Conservation (phyloP, 2,329 filamentous ascomycete species). For the Colletotrichum liriopes region DNA sequence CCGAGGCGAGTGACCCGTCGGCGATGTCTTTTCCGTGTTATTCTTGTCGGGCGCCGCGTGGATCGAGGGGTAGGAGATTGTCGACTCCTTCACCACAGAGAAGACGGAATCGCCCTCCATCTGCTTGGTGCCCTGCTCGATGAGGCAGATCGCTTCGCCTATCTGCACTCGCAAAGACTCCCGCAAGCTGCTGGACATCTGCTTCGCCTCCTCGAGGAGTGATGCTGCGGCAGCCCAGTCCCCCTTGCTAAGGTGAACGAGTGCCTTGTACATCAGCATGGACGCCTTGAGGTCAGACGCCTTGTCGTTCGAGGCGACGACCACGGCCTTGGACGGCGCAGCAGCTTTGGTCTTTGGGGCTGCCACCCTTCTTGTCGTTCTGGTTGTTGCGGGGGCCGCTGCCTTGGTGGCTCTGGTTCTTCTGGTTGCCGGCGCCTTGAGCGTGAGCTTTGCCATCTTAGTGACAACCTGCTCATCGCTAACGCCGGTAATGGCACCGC, state of each 20-base stretch:
- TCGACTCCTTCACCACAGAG: conserved; percentile 92
- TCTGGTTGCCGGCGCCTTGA: conserved; percentile 46
- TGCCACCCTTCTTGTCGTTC: conserved; percentile 34
- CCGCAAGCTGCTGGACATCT: conserved; percentile 58
- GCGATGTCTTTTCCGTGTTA: conserved; percentile 54
- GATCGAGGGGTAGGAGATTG: conserved; percentile 86
- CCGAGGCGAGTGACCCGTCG: conserved; percentile 54
- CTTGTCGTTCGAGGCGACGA: conserved; percentile 20
- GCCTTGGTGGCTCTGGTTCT: conserved; percentile 44
- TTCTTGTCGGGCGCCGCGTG: conserved; percentile 58
- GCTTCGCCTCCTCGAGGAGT: conserved; percentile 67
- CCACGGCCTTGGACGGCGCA: conserved; percentile 38
- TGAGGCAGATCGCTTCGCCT: conserved; percentile 76
- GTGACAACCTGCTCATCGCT: conserved; percentile 53
- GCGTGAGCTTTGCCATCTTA: conserved; percentile 53
- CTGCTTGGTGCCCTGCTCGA: conserved; percentile 78
- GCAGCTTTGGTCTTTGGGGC: conserved; percentile 47
- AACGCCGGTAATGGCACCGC: conserved; percentile 22
- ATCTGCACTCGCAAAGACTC: conserved; percentile 68
- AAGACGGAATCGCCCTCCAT: conserved; percentile 88
- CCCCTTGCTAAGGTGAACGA: conserved; percentile 63
- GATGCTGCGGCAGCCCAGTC: conserved; percentile 73
- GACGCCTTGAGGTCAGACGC: conserved; percentile 54
- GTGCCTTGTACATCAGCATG: conserved; percentile 60
- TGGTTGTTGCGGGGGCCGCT: conserved; percentile 41